Percentiles rank a stretch among this genome's conserved stretches.
Evolutionary conservation across 129 eudicot species (phyloP).

Genomic region (Artemisia annua): DNA sequence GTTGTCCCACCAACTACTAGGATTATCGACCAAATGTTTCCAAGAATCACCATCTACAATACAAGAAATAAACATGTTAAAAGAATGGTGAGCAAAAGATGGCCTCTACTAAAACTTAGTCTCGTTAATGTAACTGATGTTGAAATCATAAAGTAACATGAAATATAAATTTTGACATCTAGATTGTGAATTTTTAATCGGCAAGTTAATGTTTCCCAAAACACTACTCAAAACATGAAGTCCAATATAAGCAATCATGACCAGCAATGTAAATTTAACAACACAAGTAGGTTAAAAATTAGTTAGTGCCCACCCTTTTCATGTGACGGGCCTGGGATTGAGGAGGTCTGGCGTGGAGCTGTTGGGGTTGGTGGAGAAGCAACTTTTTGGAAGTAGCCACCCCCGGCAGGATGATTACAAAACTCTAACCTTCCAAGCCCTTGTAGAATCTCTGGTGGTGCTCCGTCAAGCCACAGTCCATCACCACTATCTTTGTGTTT

Average conservation of each 20-base stretch:
- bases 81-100: conserved; percentile 11
- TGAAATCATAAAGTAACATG: background rate
- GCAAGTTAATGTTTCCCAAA: background rate
- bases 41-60: conserved; percentile 45
- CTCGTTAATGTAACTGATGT: background rate
- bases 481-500: conserved; percentile 59
- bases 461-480: conserved; percentile 56
- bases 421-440: conserved; percentile 46
- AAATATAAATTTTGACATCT: background rate
- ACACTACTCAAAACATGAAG: background rate
- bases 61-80: conserved; percentile 25
- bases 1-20: conserved; percentile 79
- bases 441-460: conserved; percentile 56
- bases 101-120: background rate
- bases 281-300: background rate
- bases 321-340: no score
- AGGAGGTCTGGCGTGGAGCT: no score
- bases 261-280: background rate
- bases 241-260: conserved; percentile 9
- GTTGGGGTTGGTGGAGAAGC: no score
- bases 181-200: no score
- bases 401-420: conserved; percentile 27
- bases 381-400: background rate
- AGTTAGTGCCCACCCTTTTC: conserved; percentile 15
- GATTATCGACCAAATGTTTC: conserved; percentile 64